Conservation (phyloP, 2,329 filamentous ascomycete species). For the Teratosphaeria nubilosa region DNA sequence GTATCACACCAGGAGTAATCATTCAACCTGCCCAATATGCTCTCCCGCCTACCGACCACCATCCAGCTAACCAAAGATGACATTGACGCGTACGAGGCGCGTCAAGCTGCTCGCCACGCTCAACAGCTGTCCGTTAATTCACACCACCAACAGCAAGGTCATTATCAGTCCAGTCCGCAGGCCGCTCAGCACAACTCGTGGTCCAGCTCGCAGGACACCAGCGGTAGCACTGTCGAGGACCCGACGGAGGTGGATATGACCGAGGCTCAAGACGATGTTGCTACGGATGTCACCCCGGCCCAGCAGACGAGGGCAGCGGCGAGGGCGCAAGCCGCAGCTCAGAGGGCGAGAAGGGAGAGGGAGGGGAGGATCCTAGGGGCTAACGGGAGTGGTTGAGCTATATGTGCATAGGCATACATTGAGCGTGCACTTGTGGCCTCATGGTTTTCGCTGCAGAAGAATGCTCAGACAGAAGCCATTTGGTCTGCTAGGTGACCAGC, state of each 20-base stretch:
- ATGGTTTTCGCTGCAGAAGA: too few species aligned
- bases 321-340: conserved; percentile 17
- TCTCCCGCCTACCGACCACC: conserved; percentile 27
- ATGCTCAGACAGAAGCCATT: too few species aligned
- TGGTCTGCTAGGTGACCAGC: too few species aligned
- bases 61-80: conserved; percentile 26
- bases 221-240: conserved; percentile 14
- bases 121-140: conserved; percentile 6
- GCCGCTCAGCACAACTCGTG: neutral
- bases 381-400: conserved; percentile 8
- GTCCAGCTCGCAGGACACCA: conserved; percentile 11
- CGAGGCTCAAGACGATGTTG: neutral
- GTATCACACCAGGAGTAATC: neutral
- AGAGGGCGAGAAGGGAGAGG: conserved; percentile 17
- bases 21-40: conserved; percentile 14
- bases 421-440: too few species aligned
- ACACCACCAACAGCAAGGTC: conserved; percentile 7
- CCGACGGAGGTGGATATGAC: conserved; percentile 4
- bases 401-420: too few species aligned
- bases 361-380: conserved; percentile 2
- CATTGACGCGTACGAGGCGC: conserved; percentile 23
- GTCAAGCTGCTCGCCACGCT: conserved; percentile 20
- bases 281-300: conserved; percentile 8
- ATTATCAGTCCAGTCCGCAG: neutral
- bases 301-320: conserved; percentile 17